Conservation (phyloP, 2,329 filamentous ascomycete species). For the Xylariales sp. region DNA sequence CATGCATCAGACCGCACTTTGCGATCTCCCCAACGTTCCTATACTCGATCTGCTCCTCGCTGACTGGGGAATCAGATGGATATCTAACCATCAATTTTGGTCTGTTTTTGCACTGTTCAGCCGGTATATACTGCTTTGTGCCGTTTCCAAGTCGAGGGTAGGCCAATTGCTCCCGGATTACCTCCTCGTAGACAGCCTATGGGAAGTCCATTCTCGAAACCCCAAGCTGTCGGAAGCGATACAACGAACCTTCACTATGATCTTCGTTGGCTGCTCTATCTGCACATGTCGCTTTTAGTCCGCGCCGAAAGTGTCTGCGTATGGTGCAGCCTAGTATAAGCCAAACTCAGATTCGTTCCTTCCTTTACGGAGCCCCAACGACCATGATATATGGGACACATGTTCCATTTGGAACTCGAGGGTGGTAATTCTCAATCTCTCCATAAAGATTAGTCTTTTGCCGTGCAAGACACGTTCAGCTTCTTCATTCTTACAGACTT, state of each 20-base stretch:
- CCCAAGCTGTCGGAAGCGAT: neutral
- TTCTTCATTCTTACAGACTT: neutral
- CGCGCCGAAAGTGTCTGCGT: too few relatives aligned
- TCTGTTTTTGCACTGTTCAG: constrained; percentile 15
- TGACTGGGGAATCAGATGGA: constrained; percentile 33
- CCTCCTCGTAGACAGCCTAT: constrained; percentile 15
- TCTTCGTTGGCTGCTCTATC: neutral
- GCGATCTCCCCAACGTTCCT: constrained; percentile 49
- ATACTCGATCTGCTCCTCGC: constrained; percentile 58
- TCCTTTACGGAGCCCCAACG: too few relatives aligned
- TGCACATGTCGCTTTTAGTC: neutral
- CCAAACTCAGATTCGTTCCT: neutral
- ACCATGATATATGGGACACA: neutral
- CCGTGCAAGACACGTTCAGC: neutral
- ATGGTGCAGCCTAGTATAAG: constrained; percentile 1
- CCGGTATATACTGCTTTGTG: constrained; percentile 11
- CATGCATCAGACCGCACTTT: constrained; percentile 21
- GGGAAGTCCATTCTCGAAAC: neutral
- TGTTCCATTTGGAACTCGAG: too few relatives aligned
- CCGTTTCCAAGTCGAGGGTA: constrained; percentile 15
- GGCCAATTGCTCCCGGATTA: constrained; percentile 15
- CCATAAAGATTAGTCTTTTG: too few relatives aligned
- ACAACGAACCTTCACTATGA: neutral
- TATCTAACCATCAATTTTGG: constrained; percentile 24
- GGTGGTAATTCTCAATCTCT: too few relatives aligned